Evolutionary conservation across 768 basidiomycete genomes (phyloP).

Genomic region (Serendipita vermifera): DNA sequence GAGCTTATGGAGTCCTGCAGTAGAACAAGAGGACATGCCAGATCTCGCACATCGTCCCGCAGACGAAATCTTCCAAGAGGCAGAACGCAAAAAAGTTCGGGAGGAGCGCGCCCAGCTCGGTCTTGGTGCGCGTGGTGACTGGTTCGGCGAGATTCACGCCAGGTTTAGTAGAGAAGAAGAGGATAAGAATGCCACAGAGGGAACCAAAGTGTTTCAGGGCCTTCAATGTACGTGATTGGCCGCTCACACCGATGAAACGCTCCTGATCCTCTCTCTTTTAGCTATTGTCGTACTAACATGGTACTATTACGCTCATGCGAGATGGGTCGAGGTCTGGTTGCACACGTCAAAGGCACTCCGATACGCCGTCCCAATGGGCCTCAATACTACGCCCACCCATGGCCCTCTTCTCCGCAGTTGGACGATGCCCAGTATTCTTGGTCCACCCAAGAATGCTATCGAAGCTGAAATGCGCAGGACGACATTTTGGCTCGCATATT

Average conservation of each 20-base stretch:
- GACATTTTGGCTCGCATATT: conserved; percentile 60
- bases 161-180: conserved; percentile 39
- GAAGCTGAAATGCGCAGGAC: conserved; percentile 65
- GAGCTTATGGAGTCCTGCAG: conserved; percentile 59
- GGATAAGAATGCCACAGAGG: conserved; percentile 35
- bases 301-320: conserved; percentile 66
- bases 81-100: conserved; percentile 29
- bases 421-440: conserved; percentile 45
- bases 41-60: conserved; percentile 31
- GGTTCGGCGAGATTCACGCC: conserved; percentile 55
- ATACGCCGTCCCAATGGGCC: conserved; percentile 46
- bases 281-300: conserved; percentile 52
- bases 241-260: background rate
- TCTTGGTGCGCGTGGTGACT: conserved; percentile 15
- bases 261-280: conserved; percentile 19
- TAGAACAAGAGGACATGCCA: conserved; percentile 41
- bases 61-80: conserved; percentile 45
- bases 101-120: background rate
- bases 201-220: conserved; percentile 43
- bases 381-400: conserved; percentile 57
- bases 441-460: conserved; percentile 43
- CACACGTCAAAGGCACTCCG: conserved; percentile 46
- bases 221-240: conserved; percentile 40
- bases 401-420: conserved; percentile 48
- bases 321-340: conserved; percentile 64